Evolutionary conservation across 495 filamentous ascomycete species (phyloP).

Genomic region (Xylaria longipes): DNA sequence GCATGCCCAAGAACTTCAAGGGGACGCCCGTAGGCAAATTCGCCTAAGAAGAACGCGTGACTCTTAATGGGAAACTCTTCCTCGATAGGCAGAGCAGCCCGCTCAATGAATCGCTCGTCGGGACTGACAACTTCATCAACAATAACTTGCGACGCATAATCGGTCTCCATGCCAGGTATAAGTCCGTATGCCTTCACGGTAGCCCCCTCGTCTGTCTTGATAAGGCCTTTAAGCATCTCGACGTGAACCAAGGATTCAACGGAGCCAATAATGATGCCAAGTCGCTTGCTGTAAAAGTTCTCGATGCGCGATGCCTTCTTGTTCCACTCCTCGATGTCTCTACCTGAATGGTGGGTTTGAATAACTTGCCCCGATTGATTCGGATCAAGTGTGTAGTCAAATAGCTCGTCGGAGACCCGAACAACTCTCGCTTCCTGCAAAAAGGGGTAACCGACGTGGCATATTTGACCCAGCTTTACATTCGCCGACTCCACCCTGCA

Average conservation of each 20-base stretch:
- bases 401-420: constrained; percentile 90
- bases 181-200: constrained; percentile 91
- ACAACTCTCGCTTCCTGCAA: constrained; percentile 91
- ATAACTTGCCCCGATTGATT: constrained; percentile 65
- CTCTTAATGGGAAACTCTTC: constrained; percentile 88
- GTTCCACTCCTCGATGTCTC: constrained; percentile 80
- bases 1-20: constrained; percentile 73
- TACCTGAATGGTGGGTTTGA: constrained; percentile 71
- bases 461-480: constrained; percentile 78
- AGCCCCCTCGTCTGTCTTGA: constrained; percentile 88
- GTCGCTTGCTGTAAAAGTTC: constrained; percentile 82
- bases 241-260: constrained; percentile 92
- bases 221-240: constrained; percentile 88
- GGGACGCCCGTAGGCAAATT: constrained; percentile 90
- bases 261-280: constrained; percentile 84
- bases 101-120: constrained; percentile 92
- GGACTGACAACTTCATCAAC: constrained; percentile 91
- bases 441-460: constrained; percentile 95
- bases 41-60: constrained; percentile 93
- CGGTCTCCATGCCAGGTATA: constrained; percentile 87
- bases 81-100: constrained; percentile 80
- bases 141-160: constrained; percentile 87
- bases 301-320: constrained; percentile 87
- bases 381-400: constrained; percentile 78
- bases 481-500: constrained; percentile 76